Evolutionary conservation across 768 basidiomycete species (phyloP), one percentile per base, ranked within the genome.

Genomic region (Phlegmacium glaucopus): DNA sequence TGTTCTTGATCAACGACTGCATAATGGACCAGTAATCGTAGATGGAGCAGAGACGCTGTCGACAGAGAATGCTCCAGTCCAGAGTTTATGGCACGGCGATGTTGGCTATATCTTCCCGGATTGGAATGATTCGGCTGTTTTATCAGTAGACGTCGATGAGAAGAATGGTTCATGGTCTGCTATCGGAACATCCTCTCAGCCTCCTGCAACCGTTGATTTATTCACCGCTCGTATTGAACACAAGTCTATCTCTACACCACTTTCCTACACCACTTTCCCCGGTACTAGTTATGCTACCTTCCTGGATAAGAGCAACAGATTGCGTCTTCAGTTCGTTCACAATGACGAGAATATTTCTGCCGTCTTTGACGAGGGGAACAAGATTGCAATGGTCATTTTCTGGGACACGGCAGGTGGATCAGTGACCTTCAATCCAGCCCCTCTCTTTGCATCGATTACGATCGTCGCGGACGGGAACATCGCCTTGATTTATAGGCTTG

Each of bases 1-100:
- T 18, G 83, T 87, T 39, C 76, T 89, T 17, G 86, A 89, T 60
- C 84, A 88, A 59, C 75, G 76, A 48, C 75, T 69, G 4, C 72
- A 68, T 39, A 61, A 53, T 18, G 78, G 74, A 6, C 13, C 51
- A 3, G 66, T 85, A 16, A 60, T 72, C 36, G 62, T 82, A 16
- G 63, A 82, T 54, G 70, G 70, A 15, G 43, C 39, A 36, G 40
- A 45, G 27, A 56, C 27, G 32, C 44, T 32, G 45, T 51, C 26
- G 45, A 50, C 35, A 42, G 49, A 12, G 11, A 50, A 40, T 38
- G 50, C 32, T 40, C 52, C 48, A 17, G 60, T 62, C 3, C 56
- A 60, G 6, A 70, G 79, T 4, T 65, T 88, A 9, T 87, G 82
- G 80, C 85, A 88, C 55, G 82, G 72, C 36, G 66, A 71, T 38